Evolutionary conservation across 345 rosid species (phyloP).

Genomic region (Litchi chinensis): DNA sequence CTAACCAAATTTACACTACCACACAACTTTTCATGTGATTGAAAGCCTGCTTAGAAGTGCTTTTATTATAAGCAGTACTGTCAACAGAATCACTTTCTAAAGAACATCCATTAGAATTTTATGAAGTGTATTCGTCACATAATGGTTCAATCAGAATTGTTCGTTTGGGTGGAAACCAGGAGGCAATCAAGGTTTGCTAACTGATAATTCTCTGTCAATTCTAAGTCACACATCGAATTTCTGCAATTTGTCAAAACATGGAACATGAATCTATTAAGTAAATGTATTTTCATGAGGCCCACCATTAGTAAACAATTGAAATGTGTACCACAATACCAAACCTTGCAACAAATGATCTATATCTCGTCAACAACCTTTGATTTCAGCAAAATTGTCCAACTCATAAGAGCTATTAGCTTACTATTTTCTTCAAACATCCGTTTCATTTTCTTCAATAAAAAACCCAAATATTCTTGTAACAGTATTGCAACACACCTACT

Average conservation of each 20-base stretch:
- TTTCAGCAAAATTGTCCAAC: conserved; percentile 6
- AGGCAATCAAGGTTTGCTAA: background rate
- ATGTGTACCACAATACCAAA: background rate
- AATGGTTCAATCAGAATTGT: background rate
- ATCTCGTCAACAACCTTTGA: background rate
- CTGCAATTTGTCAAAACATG: conserved; percentile 1
- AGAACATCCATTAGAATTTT: background rate
- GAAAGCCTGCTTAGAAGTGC: background rate
- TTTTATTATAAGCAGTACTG: too few relatives aligned
- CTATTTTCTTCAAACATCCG: background rate
- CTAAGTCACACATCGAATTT: background rate
- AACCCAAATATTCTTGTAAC: background rate
- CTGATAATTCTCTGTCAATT: background rate
- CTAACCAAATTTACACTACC: background rate
- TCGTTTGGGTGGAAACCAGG: background rate
- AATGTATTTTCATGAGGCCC: conserved; percentile 4
- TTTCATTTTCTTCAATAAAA: background rate
- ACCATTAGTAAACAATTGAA: background rate
- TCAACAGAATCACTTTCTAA: background rate
- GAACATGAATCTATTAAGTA: background rate
- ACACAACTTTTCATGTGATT: background rate
- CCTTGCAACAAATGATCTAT: background rate
- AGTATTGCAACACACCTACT: background rate
- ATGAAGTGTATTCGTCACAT: background rate
- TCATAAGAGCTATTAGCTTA: background rate